phyloP scores from a whole-genome alignment of 2,329 filamentous ascomycete genomes.

The Fonsecaea pedrosoi region DNA sequence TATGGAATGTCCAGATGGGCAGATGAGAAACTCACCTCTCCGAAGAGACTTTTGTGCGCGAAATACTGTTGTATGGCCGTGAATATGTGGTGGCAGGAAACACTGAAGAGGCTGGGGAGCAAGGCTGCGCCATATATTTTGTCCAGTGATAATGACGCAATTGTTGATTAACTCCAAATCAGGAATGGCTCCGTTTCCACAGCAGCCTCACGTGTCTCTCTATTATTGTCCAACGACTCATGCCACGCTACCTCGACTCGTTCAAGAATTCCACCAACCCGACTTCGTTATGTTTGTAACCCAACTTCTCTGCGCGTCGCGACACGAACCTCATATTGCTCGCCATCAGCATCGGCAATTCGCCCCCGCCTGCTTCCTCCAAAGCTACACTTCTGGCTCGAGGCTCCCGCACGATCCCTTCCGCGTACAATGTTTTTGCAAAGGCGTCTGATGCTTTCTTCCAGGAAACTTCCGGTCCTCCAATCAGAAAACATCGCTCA shows the following conservation, averaged over 20 bases:
- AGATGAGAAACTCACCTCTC: conserved; percentile 15
- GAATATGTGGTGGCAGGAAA: conserved; percentile 18
- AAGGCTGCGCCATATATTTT: conserved; percentile 5
- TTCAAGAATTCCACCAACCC: conserved; percentile 23
- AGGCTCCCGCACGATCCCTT: conserved; percentile 19
- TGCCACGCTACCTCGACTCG: background rate
- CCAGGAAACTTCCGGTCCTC: conserved; percentile 15
- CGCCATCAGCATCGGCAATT: conserved; percentile 30
- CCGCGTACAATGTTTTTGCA: conserved; percentile 10
- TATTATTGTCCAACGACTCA: background rate
- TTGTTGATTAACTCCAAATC: conserved; percentile 6
- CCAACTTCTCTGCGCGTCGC: conserved; percentile 18
- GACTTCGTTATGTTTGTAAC: conserved; percentile 26
- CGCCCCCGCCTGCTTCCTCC: conserved; percentile 25
- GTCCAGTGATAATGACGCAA: conserved; percentile 4
- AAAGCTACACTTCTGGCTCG: conserved; percentile 19
- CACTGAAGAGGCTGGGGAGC: conserved; percentile 14
- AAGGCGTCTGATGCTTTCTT: conserved; percentile 22
- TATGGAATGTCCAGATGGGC: background rate
- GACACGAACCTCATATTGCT: conserved; percentile 23
- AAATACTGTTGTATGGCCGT: conserved; percentile 1
- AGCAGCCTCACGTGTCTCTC: conserved; percentile 1
- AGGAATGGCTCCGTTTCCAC: conserved; percentile 16
- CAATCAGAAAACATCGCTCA: conserved; percentile 25
- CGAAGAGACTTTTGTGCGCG: conserved; percentile 3